phyloP scores from a whole-genome alignment of 805 yeast genomes.

The Candida ulmi region DNA sequence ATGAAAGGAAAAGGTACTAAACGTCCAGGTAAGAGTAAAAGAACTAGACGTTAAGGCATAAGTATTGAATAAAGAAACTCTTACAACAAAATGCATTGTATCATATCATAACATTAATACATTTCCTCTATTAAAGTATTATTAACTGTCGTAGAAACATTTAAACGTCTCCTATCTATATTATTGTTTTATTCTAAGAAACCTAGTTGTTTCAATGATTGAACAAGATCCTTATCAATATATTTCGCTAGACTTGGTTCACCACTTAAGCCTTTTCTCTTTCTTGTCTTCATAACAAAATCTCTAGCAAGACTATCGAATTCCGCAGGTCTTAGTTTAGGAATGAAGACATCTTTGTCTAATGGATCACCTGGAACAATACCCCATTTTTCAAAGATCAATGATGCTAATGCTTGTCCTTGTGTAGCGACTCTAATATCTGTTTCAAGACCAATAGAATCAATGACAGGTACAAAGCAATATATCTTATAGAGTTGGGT shows the following conservation, averaged over 20 bases:
- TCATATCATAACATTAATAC: background rate
- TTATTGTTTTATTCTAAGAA: conserved; percentile 18
- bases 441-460: conserved; percentile 83
- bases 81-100: too few relatives aligned
- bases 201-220: conserved; percentile 47
- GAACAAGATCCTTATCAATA: conserved; percentile 55
- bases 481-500: conserved; percentile 58
- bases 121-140: background rate
- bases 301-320: conserved; percentile 73
- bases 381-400: conserved; percentile 68
- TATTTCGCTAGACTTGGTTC: conserved; percentile 65
- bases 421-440: conserved; percentile 74
- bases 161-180: too few relatives aligned
- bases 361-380: conserved; percentile 89
- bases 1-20: conserved; percentile 41
- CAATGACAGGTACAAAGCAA: conserved; percentile 81
- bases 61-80: background rate
- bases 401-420: conserved; percentile 70
- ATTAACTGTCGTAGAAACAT: background rate
- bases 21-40: conserved; percentile 55
- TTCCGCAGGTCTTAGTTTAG: conserved; percentile 73
- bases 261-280: conserved; percentile 77
- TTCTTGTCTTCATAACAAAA: conserved; percentile 81
- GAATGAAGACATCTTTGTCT: conserved; percentile 57
- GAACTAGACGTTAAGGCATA: conserved; percentile 21